phyloP scores from a whole-genome alignment of 805 yeast species.

The Candida loeiensis region DNA sequence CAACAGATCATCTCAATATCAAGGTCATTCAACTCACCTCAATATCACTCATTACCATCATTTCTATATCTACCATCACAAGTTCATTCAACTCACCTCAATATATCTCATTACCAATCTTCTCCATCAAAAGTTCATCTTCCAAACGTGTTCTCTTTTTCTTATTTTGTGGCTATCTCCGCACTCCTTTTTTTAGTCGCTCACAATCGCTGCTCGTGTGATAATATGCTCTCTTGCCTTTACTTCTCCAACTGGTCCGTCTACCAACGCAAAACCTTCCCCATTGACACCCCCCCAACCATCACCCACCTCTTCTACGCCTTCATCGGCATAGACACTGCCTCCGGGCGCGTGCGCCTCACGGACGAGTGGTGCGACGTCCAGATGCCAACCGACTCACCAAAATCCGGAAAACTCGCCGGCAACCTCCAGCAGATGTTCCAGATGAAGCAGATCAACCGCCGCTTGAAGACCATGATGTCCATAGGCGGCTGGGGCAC shows the following conservation, averaged over 20 bases:
- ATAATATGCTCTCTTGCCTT: slow-evolving; percentile 25
- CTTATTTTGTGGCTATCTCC: neutral
- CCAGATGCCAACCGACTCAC: slow-evolving; percentile 33
- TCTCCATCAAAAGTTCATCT: no score
- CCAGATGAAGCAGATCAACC: slow-evolving; percentile 39
- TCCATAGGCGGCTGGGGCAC: slow-evolving; percentile 84
- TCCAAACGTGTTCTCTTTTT: no score
- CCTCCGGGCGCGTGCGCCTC: slow-evolving; percentile 50
- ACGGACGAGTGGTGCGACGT: slow-evolving; percentile 69
- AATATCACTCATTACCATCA: no score
- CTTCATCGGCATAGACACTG: slow-evolving; percentile 57
- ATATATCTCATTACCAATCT: no score
- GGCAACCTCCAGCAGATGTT: slow-evolving; percentile 54
- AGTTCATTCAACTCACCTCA: no score
- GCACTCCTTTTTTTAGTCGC: neutral
- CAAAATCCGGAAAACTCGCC: slow-evolving; percentile 15
- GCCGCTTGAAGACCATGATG: slow-evolving; percentile 53
- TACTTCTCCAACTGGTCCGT: slow-evolving; percentile 54
- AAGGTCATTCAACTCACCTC: no score
- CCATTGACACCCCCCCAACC: slow-evolving; percentile 55
- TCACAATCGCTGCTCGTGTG: no score
- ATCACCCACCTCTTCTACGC: slow-evolving; percentile 77
- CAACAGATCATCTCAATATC: no score
- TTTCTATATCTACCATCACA: no score
- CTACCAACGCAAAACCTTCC: slow-evolving; percentile 45